phyloP scores from a whole-genome alignment of 805 yeast species.

The Maudiozyma barnettii region DNA sequence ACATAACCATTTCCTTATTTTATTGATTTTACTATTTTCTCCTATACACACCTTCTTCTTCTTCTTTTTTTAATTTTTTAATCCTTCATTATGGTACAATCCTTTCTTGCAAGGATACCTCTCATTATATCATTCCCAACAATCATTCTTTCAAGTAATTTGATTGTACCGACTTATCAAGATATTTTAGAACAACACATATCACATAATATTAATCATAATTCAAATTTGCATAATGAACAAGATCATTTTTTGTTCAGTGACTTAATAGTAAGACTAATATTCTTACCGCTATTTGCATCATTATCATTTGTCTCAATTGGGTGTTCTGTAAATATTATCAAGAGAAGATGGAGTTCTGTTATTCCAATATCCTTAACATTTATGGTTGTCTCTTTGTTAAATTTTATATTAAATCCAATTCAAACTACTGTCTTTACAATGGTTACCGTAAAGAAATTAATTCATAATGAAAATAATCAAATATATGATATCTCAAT shows the following conservation, averaged over 20 bases:
- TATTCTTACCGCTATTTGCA: conserved; percentile 17
- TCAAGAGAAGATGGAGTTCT: neutral
- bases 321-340: conserved; percentile 6
- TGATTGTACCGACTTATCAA: conserved; percentile 14
- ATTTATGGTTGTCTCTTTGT: conserved; percentile 3
- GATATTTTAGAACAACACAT: conserved; percentile 3
- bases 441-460: conserved; percentile 8
- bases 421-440: conserved; percentile 14
- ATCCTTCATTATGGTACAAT: conserved; percentile 4
- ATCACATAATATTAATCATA: neutral
- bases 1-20: neutral
- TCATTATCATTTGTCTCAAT: conserved; percentile 11
- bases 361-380: conserved; percentile 2
- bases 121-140: conserved; percentile 27
- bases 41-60: too few relatives aligned
- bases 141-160: conserved; percentile 21
- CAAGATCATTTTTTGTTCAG: neutral
- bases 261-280: conserved; percentile 3
- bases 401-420: conserved; percentile 7
- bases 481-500: neutral
- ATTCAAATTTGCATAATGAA: neutral
- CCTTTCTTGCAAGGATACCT: conserved; percentile 21
- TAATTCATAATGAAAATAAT: conserved; percentile 1
- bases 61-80: neutral
- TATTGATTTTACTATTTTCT: neutral